Evolutionary conservation across 306 rosid genomes (phyloP).

Genomic region (Quercus dentata): DNA sequence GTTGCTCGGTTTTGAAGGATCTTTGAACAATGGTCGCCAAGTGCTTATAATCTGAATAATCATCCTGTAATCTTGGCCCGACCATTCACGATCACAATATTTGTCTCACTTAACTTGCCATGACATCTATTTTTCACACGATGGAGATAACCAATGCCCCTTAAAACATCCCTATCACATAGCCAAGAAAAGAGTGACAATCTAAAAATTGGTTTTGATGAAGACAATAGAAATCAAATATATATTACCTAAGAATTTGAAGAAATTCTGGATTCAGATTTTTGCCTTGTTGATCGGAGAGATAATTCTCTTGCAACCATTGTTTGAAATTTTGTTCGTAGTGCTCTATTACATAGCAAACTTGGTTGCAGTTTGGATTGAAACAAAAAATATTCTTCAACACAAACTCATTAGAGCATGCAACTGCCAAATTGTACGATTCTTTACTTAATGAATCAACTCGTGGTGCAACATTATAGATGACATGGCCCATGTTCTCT

Average conservation of each 20-base stretch:
- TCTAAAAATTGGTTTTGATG: not conserved
- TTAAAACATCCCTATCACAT: not conserved
- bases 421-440: not conserved
- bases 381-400: not conserved
- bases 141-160: constrained; percentile 3
- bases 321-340: not conserved
- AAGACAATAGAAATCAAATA: not conserved
- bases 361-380: not conserved
- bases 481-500: not conserved
- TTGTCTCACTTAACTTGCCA: not conserved
- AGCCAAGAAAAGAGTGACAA: not conserved
- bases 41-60: not conserved
- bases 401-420: not conserved
- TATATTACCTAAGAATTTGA: not conserved
- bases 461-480: not conserved
- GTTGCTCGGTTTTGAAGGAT: not conserved
- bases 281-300: not conserved
- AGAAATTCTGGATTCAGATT: not conserved
- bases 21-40: not conserved
- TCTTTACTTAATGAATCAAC: not conserved
- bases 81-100: constrained; percentile 2
- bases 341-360: not conserved
- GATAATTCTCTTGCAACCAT: not conserved
- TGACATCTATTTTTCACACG: not conserved
- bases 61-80: not conserved